Evolutionary conservation across 257 asterid genomes (phyloP).

Genomic region (Solanum gracilifrons): DNA sequence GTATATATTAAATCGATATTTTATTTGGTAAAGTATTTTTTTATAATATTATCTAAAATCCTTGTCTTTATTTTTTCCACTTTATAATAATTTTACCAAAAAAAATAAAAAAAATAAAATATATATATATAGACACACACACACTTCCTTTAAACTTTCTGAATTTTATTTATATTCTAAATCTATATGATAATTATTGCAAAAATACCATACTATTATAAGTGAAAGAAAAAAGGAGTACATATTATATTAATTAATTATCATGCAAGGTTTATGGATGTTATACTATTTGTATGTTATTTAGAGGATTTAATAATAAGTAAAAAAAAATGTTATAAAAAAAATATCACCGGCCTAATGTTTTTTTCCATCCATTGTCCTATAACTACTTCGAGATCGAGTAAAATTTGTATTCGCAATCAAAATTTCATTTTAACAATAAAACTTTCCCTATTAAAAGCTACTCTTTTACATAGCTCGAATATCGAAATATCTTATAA

Average conservation of each 20-base stretch:
- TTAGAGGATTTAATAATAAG: background rate
- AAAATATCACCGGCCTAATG: background rate
- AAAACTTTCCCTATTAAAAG: background rate
- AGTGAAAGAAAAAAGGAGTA: background rate
- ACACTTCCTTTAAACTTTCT: background rate
- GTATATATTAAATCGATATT: background rate
- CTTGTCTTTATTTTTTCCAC: background rate
- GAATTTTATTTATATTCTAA: background rate
- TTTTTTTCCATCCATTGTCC: background rate
- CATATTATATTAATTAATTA: background rate
- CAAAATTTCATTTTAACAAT: background rate
- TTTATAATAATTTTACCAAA: background rate
- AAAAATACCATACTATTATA: background rate
- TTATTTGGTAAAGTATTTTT: background rate
- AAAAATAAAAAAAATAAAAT: too few species aligned
- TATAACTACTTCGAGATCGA: background rate
- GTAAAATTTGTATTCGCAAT: rapidly evolving
- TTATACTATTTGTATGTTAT: background rate
- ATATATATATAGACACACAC: too few species aligned
- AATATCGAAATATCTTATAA: rapidly evolving
- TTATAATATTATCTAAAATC: background rate
- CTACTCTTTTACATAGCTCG: background rate
- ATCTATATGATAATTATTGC: background rate
- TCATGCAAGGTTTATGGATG: background rate
- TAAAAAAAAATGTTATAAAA: background rate